Evolutionary conservation across 2,329 filamentous ascomycete genomes (phyloP), one percentile per base, ranked within the genome.

Genomic region (Coniochaeta hoffmannii): DNA sequence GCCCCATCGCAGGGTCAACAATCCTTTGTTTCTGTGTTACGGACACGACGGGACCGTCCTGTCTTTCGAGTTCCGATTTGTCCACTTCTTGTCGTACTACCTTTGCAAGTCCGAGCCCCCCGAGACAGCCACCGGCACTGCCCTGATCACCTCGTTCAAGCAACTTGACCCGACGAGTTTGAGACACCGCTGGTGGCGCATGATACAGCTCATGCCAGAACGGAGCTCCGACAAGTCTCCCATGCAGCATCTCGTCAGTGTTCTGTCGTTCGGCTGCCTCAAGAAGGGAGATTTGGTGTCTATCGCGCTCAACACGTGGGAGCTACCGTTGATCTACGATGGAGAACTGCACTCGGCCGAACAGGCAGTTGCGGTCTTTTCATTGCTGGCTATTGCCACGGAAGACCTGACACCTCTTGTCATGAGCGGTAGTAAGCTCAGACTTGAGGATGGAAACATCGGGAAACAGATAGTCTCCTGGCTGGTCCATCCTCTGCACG

Each of bases 241-340:
- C 2, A 57, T 62, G 56, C 59, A 65, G 46, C 62, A 63, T 44
- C 44, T 65, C 31, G 50, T 60, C 24, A 62, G 56, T 49, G 19
- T 65, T 1, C 12, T 62, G 35, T 50, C 59, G 31, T 58, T 59
- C 35, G 56, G 55, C 1, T 63, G 62, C 49, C 50, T 58, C 7
- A 34, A 54, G 4, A 58, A 57, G 15, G 51, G 56, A 3, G 63
- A 65, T 52, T 36, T 63, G 44, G 54, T 65, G 14, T 63, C 61
- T 5, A 65, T 65, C n/a, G 59, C 61, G 11, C 60, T 65, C 10
- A 65, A 65, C 56, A 65, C 63, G 8, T 56, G 58, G 1, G 56
- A 54, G 0, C 58, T 63, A 8, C 62, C 63, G 17, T 56, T 65
- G 14, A 53, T 46, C 34, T 65, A 57, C 30, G n/a, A 22, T 26